Evolutionary conservation across 805 yeast genomes (phyloP).

Genomic region (Wickerhamomyces canadensis): DNA sequence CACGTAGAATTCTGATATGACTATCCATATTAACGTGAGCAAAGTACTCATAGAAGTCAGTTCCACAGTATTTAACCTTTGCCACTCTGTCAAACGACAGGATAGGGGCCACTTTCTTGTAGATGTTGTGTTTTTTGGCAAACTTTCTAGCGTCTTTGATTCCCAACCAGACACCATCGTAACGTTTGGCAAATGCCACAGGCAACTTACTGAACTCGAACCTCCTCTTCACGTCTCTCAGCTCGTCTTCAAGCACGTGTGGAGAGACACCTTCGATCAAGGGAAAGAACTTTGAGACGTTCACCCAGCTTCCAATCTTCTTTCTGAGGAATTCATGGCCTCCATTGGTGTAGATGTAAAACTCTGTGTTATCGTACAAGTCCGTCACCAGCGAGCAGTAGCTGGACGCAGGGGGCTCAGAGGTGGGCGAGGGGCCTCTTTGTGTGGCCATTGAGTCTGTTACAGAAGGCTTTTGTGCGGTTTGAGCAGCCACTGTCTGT

Average conservation of each 20-base stretch:
- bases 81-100: constrained; percentile 23
- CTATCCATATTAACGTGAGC: constrained; percentile 11
- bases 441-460: too few species aligned
- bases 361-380: constrained; percentile 6
- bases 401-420: constrained; percentile 2
- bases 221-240: constrained; percentile 1
- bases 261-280: background rate
- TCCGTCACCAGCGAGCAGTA: constrained; percentile 4
- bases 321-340: constrained; percentile 8
- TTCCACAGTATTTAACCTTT: constrained; percentile 19
- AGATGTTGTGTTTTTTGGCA: constrained; percentile 15
- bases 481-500: too few species aligned
- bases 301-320: constrained; percentile 22
- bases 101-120: constrained; percentile 14
- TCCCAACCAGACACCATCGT: constrained; percentile 20
- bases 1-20: constrained; percentile 22
- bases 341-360: constrained; percentile 6
- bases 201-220: constrained; percentile 2
- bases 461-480: too few species aligned
- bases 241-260: background rate
- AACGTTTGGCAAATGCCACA: background rate
- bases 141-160: constrained; percentile 19
- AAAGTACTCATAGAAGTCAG: constrained; percentile 22
- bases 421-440: background rate
- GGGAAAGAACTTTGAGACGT: constrained; percentile 11